Evolutionary conservation across 768 basidiomycete species (phyloP).

Genomic region (Krasilnikovozyma curviuscula): DNA sequence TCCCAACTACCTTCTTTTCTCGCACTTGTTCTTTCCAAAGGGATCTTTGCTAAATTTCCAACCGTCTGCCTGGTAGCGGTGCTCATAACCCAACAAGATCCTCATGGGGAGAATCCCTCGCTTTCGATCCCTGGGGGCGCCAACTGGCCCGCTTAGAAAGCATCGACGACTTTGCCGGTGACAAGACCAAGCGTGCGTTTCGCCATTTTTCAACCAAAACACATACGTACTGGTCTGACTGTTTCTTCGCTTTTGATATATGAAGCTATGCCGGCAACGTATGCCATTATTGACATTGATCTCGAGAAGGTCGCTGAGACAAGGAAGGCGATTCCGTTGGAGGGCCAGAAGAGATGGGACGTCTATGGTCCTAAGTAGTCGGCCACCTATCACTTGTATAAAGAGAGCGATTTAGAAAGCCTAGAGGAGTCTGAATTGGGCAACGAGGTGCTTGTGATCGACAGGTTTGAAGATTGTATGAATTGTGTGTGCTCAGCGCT

Average conservation of each 20-base stretch:
- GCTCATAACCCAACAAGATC: constrained; percentile 17
- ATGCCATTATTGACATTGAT: constrained; percentile 18
- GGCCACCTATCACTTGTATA: no score
- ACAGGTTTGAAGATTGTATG: no score
- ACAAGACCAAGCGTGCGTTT: constrained; percentile 4
- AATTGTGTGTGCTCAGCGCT: no score
- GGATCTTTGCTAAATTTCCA: not conserved
- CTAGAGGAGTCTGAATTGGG: no score
- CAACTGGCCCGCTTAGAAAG: constrained; percentile 18
- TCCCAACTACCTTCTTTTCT: not conserved
- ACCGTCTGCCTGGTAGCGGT: constrained; percentile 12
- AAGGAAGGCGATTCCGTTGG: constrained; percentile 19
- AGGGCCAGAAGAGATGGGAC: constrained; percentile 19
- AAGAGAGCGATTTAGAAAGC: no score
- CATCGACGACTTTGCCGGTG: constrained; percentile 17
- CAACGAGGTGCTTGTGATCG: no score
- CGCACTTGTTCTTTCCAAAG: not conserved
- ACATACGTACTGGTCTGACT: no score
- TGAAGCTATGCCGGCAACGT: constrained; percentile 14
- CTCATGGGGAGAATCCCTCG: constrained; percentile 23
- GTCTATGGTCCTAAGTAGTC: no score
- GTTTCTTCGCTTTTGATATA: no score
- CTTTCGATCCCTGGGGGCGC: constrained; percentile 22
- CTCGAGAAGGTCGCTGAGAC: constrained; percentile 13
- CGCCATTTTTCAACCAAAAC: no score